Conservation (phyloP, 2,329 filamentous ascomycete species). For the Xylariaceae sp. region DNA sequence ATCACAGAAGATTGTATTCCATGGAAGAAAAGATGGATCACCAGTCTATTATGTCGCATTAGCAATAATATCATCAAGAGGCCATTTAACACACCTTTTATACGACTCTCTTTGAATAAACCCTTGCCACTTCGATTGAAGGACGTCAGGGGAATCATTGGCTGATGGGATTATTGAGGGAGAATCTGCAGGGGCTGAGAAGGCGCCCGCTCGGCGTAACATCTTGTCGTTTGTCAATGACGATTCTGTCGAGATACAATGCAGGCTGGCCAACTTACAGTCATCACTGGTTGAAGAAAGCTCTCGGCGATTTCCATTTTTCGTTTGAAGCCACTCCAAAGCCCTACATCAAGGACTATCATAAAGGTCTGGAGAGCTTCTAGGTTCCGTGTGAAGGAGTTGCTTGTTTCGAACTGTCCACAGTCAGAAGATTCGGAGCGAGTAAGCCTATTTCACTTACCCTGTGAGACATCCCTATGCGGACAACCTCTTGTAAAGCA, state of each 20-base stretch:
- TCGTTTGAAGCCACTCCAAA: slow-evolving; percentile 56
- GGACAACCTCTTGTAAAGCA: slow-evolving; percentile 41
- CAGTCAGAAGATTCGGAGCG: not conserved
- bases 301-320: slow-evolving; percentile 58
- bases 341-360: slow-evolving; percentile 46
- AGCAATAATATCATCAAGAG: not conserved
- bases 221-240: slow-evolving; percentile 32
- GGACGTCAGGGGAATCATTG: slow-evolving; percentile 16
- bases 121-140: slow-evolving; percentile 21
- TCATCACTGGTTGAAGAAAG: slow-evolving; percentile 49
- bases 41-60: slow-evolving; percentile 12
- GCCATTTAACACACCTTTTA: slow-evolving; percentile 14
- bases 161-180: slow-evolving; percentile 11
- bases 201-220: slow-evolving; percentile 42
- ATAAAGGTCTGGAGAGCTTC: slow-evolving; percentile 47
- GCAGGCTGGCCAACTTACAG: slow-evolving; percentile 23
- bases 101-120: slow-evolving; percentile 24
- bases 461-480: slow-evolving; percentile 19
- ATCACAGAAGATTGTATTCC: slow-evolving; percentile 21
- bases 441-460: slow-evolving; percentile 18
- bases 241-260: not conserved
- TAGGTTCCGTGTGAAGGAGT: slow-evolving; percentile 45
- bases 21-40: slow-evolving; percentile 21
- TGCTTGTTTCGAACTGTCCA: slow-evolving; percentile 42
- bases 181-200: slow-evolving; percentile 18